Evolutionary conservation across 2,329 filamentous ascomycete genomes (phyloP).

Genomic region (Tolypocladium paradoxum): DNA sequence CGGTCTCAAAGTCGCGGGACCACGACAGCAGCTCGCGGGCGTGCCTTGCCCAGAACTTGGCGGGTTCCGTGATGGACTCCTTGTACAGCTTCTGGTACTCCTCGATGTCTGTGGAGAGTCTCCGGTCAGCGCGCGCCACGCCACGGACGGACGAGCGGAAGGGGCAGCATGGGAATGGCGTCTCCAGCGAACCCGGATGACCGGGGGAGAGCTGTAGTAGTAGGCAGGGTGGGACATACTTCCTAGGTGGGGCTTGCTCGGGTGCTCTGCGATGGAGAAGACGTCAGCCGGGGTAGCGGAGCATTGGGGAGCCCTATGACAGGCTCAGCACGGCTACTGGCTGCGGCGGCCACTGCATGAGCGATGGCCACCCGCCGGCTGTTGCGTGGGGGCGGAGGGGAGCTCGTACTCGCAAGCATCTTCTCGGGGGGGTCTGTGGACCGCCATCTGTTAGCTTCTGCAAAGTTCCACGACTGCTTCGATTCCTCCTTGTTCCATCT

Average conservation of each 20-base stretch:
- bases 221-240: conserved; percentile 38
- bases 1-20: conserved; percentile 86
- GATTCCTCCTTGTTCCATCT: neutral
- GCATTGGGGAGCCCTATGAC: neutral
- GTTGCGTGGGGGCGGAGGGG: neutral
- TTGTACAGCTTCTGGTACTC: conserved; percentile 60
- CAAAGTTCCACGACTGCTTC: neutral
- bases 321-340: conserved; percentile 2
- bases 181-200: conserved; percentile 1
- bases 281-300: conserved; percentile 8
- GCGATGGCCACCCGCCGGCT: neutral
- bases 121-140: conserved; percentile 1
- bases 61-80: conserved; percentile 81
- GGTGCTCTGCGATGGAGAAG: conserved; percentile 46
- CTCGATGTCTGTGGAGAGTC: conserved; percentile 39
- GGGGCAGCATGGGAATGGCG: conserved; percentile 1
- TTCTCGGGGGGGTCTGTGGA: conserved; percentile 49
- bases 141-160: conserved; percentile 3
- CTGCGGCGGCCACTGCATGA: neutral
- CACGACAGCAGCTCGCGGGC: conserved; percentile 86
- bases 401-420: conserved; percentile 56
- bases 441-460: conserved; percentile 1
- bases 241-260: conserved; percentile 55
- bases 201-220: too few species aligned
- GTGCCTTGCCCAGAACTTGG: conserved; percentile 79